These are phyloP conservation scores for Erodium maritimum DNA, from an alignment of 345 rosid species.

Conservation along the genomic window DNA sequence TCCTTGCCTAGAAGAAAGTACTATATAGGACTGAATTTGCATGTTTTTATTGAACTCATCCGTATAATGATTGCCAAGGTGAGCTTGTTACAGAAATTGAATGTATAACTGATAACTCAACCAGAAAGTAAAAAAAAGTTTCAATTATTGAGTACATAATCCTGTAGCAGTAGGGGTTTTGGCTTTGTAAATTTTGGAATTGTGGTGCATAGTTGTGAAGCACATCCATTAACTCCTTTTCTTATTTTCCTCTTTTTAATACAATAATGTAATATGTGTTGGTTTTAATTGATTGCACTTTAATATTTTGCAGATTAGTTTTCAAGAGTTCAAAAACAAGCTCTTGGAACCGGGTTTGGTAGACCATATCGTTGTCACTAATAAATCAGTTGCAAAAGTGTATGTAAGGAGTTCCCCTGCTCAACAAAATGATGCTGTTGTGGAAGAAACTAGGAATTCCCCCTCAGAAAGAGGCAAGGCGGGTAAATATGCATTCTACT, in stretches of 20 bases:
- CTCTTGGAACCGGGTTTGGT: conserved; percentile 91
- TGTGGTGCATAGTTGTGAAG: not conserved
- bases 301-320: conserved; percentile 56
- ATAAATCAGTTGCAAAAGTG: conserved; percentile 87
- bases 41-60: too few species aligned
- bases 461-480: conserved; percentile 30
- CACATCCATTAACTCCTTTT: not conserved
- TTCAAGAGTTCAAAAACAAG: conserved; percentile 94
- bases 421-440: conserved; percentile 32
- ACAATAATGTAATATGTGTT: not conserved
- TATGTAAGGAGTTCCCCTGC: conserved; percentile 47
- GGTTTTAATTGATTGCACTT: not conserved
- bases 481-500: conserved; percentile 64
- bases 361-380: conserved; percentile 78
- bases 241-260: too few species aligned
- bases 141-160: too few species aligned
- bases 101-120: not conserved
- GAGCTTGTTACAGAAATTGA: too few species aligned
- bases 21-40: too few species aligned
- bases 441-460: conserved; percentile 26
- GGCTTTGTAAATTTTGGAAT: not conserved
- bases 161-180: not conserved
- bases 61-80: too few species aligned
- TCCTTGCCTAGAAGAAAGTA: too few species aligned
- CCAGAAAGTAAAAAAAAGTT: not conserved